Base-by-base conservation (phyloP, 257 asterid genomes). In the Solanum bulbocastanum region DNA sequence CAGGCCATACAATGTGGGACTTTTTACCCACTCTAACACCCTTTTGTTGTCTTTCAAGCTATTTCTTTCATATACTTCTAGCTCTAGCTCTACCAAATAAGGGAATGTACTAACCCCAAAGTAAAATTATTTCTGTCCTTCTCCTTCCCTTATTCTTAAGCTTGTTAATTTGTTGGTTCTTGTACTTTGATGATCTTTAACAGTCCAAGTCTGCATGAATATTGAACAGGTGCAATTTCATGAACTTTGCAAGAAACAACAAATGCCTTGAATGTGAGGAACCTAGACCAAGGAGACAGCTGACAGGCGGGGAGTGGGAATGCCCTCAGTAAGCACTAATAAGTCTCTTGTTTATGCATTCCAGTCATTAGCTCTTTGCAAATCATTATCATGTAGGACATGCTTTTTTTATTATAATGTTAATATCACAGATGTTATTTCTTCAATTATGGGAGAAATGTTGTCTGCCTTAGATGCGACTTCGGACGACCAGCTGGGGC, bases 261-360 rank as follows among this genome's bases (percentile, higher is more conserved):
- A 90, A 94, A 88, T 97, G 99, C 91, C 98, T 95, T 27, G 99
- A 97, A 91, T 97, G 99, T 87, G 98, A 96, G 93, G 98, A 92
- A 88, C 60, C 93, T 81, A 92, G 96, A 92, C 98, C 99, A 8
- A 91, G 87, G 90, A 93, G 89, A 88, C 94, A 91, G 90, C 93
- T 96, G 76, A 91, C 93, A 86, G 98, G 98, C 69, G 94, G 94
- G 87, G 99, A 97, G 91, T 97, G 99, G 99, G 98, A 97, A 76
- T 97, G 99, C 91, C 96, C 99, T 84, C 94, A 92, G 99, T 97
- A 91, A 94, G 96, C 69, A 87, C 60, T 73, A 49, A 68, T 76
- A 49, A 72, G 88, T 58, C 60, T 83, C 66, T 39, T 89, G 35
- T 66, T 46, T 88, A n/a, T 84, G 52, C 30, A 46, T 86, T 69